Percentiles rank a stretch among this genome's conserved stretches.
phyloP scores from a whole-genome alignment of 2,329 filamentous ascomycete genomes.

The Alternaria triticimaculans region DNA sequence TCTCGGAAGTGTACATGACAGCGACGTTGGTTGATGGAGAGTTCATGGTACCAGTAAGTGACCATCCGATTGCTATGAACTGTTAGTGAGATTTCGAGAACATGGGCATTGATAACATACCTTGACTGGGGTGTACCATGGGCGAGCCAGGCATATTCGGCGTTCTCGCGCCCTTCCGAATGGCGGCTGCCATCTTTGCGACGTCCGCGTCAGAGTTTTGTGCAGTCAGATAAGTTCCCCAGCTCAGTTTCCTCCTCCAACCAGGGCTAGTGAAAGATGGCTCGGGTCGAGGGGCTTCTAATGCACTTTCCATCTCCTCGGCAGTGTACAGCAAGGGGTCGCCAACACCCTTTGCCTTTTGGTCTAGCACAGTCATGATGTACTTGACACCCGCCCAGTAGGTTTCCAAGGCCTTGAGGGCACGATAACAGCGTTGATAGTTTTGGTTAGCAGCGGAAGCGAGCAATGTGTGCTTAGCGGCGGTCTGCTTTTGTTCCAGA shows the following conservation, averaged over 20 bases:
- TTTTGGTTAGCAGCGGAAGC: slow-evolving; percentile 85
- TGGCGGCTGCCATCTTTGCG: slow-evolving; percentile 40
- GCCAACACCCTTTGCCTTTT: slow-evolving; percentile 85
- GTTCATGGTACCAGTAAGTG: slow-evolving; percentile 85
- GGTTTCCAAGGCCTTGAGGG: slow-evolving; percentile 76
- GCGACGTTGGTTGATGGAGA: slow-evolving; percentile 84
- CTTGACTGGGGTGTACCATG: slow-evolving; percentile 59
- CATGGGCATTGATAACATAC: slow-evolving; percentile 31
- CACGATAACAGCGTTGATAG: slow-evolving; percentile 86
- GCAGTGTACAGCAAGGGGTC: slow-evolving; percentile 70
- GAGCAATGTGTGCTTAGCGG: slow-evolving; percentile 74
- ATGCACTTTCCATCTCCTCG: slow-evolving; percentile 80
- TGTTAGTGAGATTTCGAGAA: slow-evolving; percentile 13
- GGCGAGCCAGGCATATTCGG: slow-evolving; percentile 53
- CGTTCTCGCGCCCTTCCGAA: slow-evolving; percentile 37
- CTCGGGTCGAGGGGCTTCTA: slow-evolving; percentile 59
- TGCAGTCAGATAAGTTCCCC: slow-evolving; percentile 51
- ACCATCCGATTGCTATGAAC: slow-evolving; percentile 74
- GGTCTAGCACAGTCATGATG: slow-evolving; percentile 83
- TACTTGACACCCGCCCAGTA: slow-evolving; percentile 91
- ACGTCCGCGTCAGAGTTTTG: slow-evolving; percentile 38
- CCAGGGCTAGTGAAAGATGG: slow-evolving; percentile 59
- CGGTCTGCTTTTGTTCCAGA: slow-evolving; percentile 49
- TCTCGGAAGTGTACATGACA: slow-evolving; percentile 73
- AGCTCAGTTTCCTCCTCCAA: slow-evolving; percentile 57